Base-by-base conservation (phyloP, 352 stramenopile species). In the Globisporangium okanoganense region DNA sequence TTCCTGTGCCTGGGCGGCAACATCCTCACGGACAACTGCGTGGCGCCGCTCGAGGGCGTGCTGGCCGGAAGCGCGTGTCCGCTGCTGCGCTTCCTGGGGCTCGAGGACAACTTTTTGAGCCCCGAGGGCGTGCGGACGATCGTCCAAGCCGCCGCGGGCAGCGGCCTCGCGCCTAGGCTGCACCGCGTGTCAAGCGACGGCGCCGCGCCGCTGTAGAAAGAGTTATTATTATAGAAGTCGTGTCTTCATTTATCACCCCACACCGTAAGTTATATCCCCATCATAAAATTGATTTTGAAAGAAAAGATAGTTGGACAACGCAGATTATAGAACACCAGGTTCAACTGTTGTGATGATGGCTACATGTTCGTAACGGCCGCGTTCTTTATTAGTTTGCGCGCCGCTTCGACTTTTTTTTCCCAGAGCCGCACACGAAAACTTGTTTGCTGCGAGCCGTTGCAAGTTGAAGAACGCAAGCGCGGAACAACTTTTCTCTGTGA, bases 31-130 rank as follows among this genome's bases (percentile, higher is more conserved):
- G 82, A 93, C 69, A 90, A 88, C 61, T 86, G 79, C 50, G 84
- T 89, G 20, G 38, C 56, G 5, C 66, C 82, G 18, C 54, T 91
- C 29, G 74, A 78, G 22, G 64, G 51, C 10, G 52, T 91, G 53
- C 45, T 90, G 10, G 54, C 61, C 4, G 64, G 64, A 14, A 62
- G 65, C 3, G 31, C 64, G 7, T 90, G 76, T 50, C 75, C 79
- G 14, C 68, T 69, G 10, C 58, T 93, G 53, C 71, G 75, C 4
- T 93, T 93, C 48, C 70, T 94, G 27, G 84, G 84, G 0, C 73
- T 94, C 10, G 84, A 94, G 52, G 82, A 92, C 66, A 94, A 94
- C 56, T 93, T 90, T 57, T 62, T 94, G 50, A 88, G 80, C 27
- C 66, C 70, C 12, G 56, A 76, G 31, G 79, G 82, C 8, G 82